Evolutionary conservation across 257 asterid species (phyloP), one percentile per base, ranked within the genome.

Genomic region (Solanum bukasovii): DNA sequence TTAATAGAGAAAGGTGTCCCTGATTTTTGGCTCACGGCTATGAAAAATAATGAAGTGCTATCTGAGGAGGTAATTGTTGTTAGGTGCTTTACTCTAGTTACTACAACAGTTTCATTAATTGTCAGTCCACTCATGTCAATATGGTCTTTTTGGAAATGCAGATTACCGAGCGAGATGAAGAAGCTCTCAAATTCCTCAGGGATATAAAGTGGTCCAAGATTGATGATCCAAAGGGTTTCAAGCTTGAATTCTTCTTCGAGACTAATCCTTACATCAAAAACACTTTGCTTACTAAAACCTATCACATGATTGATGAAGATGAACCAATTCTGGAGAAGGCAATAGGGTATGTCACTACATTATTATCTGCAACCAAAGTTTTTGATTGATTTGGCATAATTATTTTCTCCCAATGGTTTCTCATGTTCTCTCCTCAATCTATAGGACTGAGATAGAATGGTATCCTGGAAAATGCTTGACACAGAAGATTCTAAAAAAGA

Each of bases 301-400:
- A 96, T 89, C 98, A 94, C 89, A 94, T 96, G 99, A 93, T 96
- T 89, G 98, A 95, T 86, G 98, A 96, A 90, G 99, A 94, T 90
- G 98, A 94, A 34, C 98, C 98, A 7, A 93, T 95, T 78, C 90
- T 95, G 87, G 98, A 95, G 95, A 94, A 95, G 78, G 74, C 75
- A n/a, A 34, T 63, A 37, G 59, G 77, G 74, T 84, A 13, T 63
- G 74, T 25, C 34, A n/a, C 27, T 56, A 21, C 37, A 13, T 13
- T 84, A 59, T 56, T 56, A 13, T 84, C 37, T 9, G 4, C 27
- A 1, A 13, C 52, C 59, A 84, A 37, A 14, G 16, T 63, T 35
- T 61, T 34, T 84, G 34, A 56, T 56, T 56, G n/a, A 27, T 63
- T 84, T 63, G 52, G 14, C 25, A 61, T 63, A 23, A 23, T 35